These are phyloP conservation scores for Phaffia rhodozyma DNA, from an alignment of 1,284 basidiomycete genomes.

Conservation along the genomic window DNA sequence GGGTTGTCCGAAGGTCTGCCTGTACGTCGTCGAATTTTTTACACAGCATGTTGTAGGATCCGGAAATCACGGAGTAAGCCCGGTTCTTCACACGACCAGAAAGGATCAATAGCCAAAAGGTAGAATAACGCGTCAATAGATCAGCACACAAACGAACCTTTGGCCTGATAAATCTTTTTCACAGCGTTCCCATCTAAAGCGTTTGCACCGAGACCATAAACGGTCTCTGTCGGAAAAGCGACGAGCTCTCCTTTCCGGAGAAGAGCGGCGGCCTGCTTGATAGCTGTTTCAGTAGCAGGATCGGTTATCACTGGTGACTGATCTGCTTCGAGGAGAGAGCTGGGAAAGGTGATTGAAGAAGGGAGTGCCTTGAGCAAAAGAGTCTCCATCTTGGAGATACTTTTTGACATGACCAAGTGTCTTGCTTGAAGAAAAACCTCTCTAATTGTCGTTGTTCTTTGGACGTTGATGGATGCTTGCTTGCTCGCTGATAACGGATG, in stretches of 20 bases:
- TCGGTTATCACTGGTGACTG: conserved; percentile 9
- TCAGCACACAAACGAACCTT: conserved; percentile 41
- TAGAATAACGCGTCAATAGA: neutral
- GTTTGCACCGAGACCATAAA: conserved; percentile 88
- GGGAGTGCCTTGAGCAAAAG: neutral
- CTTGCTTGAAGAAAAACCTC: too few relatives aligned
- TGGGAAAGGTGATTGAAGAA: conserved; percentile 1
- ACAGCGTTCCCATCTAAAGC: conserved; percentile 56
- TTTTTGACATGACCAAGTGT: too few relatives aligned
- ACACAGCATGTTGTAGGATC: too few relatives aligned
- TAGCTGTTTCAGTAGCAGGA: conserved; percentile 20
- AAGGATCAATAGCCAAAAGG: neutral
- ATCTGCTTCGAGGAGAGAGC: neutral
- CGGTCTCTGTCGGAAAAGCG: conserved; percentile 94
- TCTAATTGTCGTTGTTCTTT: too few relatives aligned
- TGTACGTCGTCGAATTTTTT: neutral
- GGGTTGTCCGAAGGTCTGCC: conserved; percentile 85
- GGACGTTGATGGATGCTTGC: too few relatives aligned
- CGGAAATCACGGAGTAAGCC: neutral
- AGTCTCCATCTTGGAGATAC: too few relatives aligned
- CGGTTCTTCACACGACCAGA: neutral
- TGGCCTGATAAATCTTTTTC: conserved; percentile 70
- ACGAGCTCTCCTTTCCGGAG: conserved; percentile 40
- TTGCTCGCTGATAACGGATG: too few relatives aligned
- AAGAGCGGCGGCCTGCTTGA: conserved; percentile 26